phyloP scores from a whole-genome alignment of 805 yeast genomes.

The Pichia scutulata region DNA sequence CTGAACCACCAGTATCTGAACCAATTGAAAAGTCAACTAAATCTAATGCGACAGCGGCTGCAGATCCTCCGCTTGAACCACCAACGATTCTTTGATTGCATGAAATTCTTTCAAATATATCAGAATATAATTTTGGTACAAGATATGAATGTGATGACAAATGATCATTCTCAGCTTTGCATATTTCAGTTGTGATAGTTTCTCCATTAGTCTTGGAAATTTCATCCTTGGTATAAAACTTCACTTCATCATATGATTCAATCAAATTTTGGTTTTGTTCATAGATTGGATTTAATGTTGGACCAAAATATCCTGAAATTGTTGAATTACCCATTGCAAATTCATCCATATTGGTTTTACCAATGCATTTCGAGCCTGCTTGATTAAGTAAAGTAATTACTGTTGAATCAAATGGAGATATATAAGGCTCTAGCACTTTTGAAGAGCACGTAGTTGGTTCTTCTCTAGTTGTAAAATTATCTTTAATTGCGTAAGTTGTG shows the following conservation, averaged over 20 bases:
- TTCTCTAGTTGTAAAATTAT: constrained; percentile 63
- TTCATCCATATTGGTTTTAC: constrained; percentile 91
- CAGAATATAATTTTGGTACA: constrained; percentile 13
- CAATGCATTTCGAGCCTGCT: constrained; percentile 50
- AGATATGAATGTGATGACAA: constrained; percentile 10
- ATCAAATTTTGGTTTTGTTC: constrained; percentile 17
- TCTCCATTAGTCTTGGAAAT: constrained; percentile 1
- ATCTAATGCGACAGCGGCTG: constrained; percentile 78
- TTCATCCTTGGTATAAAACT: constrained; percentile 19
- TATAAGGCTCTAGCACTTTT: constrained; percentile 45
- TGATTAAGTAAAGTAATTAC: constrained; percentile 46
- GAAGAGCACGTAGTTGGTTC: constrained; percentile 78
- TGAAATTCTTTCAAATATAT: neutral
- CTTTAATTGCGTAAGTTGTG: constrained; percentile 52
- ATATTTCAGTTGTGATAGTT: constrained; percentile 3
- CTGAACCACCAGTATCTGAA: constrained; percentile 97
- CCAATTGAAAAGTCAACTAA: constrained; percentile 75
- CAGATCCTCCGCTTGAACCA: constrained; percentile 95
- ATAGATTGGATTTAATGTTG: constrained; percentile 46
- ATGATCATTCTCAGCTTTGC: neutral
- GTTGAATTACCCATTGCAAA: constrained; percentile 94
- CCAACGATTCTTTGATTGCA: constrained; percentile 49
- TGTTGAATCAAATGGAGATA: constrained; percentile 79
- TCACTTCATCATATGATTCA: constrained; percentile 17
- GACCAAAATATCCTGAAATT: constrained; percentile 47